Evolutionary conservation across 2,329 filamentous ascomycete species (phyloP).

Genomic region (Penicillium expansum): DNA sequence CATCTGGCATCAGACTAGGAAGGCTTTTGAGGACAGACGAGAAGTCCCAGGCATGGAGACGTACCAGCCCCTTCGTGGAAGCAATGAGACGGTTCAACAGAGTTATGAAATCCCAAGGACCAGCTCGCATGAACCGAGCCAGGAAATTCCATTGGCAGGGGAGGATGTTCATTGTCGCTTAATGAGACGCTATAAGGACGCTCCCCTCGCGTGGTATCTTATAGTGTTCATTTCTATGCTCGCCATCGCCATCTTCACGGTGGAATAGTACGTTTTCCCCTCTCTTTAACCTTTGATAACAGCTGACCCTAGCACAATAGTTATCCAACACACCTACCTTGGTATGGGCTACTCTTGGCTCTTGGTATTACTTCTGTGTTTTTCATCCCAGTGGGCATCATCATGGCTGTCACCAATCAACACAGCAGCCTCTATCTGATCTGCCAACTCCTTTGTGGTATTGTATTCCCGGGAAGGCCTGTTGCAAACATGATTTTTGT

Average conservation of each 20-base stretch:
- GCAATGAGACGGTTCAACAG: slow-evolving; percentile 8
- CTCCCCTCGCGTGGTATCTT: slow-evolving; percentile 78
- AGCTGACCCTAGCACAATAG: slow-evolving; percentile 41
- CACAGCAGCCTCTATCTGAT: slow-evolving; percentile 84
- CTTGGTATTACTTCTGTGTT: slow-evolving; percentile 74
- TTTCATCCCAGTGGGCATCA: slow-evolving; percentile 87
- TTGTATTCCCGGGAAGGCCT: slow-evolving; percentile 76
- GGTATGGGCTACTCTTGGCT: slow-evolving; percentile 80
- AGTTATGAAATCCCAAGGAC: slow-evolving; percentile 13
- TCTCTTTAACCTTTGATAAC: not conserved
- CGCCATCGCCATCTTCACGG: slow-evolving; percentile 75
- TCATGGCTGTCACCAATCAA: slow-evolving; percentile 90
- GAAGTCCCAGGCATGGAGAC: slow-evolving; percentile 46
- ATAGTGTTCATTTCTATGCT: slow-evolving; percentile 72
- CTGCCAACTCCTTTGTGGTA: slow-evolving; percentile 80
- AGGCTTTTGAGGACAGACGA: slow-evolving; percentile 63
- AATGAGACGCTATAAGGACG: slow-evolving; percentile 79
- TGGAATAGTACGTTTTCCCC: slow-evolving; percentile 66
- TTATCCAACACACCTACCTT: slow-evolving; percentile 77
- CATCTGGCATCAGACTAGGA: slow-evolving; percentile 73
- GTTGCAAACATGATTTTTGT: slow-evolving; percentile 94
- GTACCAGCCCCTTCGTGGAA: slow-evolving; percentile 53
- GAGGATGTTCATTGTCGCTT: slow-evolving; percentile 83
- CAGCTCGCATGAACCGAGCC: slow-evolving; percentile 24
- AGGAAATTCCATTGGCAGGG: slow-evolving; percentile 55